Evolutionary conservation across 2,329 filamentous ascomycete species (phyloP).

Genomic region (Trichoderma koningii): DNA sequence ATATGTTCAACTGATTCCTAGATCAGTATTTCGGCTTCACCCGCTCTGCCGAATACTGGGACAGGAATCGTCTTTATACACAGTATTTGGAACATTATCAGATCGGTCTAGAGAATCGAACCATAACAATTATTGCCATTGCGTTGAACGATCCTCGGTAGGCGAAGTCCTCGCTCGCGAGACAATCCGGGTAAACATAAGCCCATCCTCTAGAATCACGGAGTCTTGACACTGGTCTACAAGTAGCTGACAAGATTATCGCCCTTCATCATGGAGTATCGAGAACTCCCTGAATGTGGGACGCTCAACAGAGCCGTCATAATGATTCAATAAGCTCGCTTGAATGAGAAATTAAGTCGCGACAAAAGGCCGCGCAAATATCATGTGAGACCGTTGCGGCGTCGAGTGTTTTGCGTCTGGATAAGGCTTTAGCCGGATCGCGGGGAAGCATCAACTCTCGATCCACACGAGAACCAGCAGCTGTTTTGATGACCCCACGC

Average conservation of each 20-base stretch:
- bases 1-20: too few species aligned
- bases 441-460: background rate
- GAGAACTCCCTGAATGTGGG: background rate
- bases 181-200: constrained; percentile 8
- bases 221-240: background rate
- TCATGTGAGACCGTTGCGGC: background rate
- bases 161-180: background rate
- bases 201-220: background rate
- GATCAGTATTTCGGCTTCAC: background rate
- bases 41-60: too few species aligned
- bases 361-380: background rate
- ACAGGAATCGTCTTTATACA: constrained; percentile 7
- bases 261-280: background rate
- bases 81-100: too few species aligned
- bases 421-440: constrained; percentile 23
- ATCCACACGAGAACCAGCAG: background rate
- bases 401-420: background rate
- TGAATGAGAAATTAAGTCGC: background rate
- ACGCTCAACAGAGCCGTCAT: background rate
- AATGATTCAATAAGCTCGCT: background rate
- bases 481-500: constrained; percentile 7
- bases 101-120: too few species aligned
- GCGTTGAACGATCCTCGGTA: too few species aligned
- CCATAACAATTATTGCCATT: too few species aligned
- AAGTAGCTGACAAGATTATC: background rate